Conservation (phyloP, 1,284 basidiomycete species). For the Tilletiaria anomala region DNA sequence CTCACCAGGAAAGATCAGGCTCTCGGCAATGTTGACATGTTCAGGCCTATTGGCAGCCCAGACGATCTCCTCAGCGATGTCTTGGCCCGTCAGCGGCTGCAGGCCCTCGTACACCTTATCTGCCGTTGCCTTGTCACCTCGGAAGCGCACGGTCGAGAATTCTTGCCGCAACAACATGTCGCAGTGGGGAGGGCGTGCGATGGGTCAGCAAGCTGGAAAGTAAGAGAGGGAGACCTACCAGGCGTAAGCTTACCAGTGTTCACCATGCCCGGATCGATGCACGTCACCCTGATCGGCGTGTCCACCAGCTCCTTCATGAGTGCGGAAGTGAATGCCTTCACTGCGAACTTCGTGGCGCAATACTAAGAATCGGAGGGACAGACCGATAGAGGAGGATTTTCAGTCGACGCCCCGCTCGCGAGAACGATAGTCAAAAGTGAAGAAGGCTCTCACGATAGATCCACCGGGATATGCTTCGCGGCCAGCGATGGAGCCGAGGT, state of each 20-base stretch:
- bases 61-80: slow-evolving; percentile 79
- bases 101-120: slow-evolving; percentile 35
- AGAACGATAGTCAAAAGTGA: too few relatives aligned
- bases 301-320: slow-evolving; percentile 72
- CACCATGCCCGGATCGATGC: slow-evolving; percentile 56
- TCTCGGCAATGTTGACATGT: slow-evolving; percentile 38
- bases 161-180: too few relatives aligned
- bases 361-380: too few relatives aligned
- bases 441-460: too few relatives aligned
- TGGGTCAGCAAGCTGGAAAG: neutral
- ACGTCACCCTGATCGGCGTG: slow-evolving; percentile 56
- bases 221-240: too few relatives aligned
- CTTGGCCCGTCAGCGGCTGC: slow-evolving; percentile 27
- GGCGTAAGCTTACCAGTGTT: too few relatives aligned
- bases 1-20: slow-evolving; percentile 2
- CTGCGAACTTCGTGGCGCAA: slow-evolving; percentile 62
- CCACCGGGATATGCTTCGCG: slow-evolving; percentile 62
- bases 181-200: neutral
- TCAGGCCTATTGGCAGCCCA: slow-evolving; percentile 65
- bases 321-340: slow-evolving; percentile 70
- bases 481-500: slow-evolving; percentile 84
- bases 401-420: too few relatives aligned
- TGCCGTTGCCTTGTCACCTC: slow-evolving; percentile 17
- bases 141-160: slow-evolving; percentile 23
- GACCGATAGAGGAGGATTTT: too few relatives aligned